Percentiles rank a stretch among this genome's conserved stretches.
Conservation (phyloP, 371 early-diverging fungal genomes). For the Syncephalastrum racemosum region DNA sequence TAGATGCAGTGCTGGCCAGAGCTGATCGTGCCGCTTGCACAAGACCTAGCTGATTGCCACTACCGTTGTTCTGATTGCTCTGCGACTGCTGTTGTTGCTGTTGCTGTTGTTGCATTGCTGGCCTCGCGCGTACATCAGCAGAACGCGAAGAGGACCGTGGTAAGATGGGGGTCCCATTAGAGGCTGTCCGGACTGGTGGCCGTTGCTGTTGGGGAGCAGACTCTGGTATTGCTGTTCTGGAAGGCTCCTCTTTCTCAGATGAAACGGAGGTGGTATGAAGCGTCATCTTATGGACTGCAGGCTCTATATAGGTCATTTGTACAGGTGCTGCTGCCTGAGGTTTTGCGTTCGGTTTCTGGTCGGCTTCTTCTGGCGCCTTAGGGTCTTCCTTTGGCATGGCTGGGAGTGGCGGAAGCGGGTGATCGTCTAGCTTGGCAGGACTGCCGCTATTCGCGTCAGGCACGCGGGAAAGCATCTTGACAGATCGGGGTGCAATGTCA, state of each 20-base stretch:
- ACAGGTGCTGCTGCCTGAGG: conserved; percentile 16
- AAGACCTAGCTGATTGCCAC: not conserved
- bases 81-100: conserved; percentile 11
- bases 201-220: too few species aligned
- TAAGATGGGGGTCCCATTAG: too few species aligned
- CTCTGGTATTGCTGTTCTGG: too few species aligned
- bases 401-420: not conserved
- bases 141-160: too few species aligned
- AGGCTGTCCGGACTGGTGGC: too few species aligned
- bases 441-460: conserved; percentile 15
- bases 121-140: too few species aligned
- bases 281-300: conserved; percentile 31
- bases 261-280: conserved; percentile 8
- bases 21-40: not conserved
- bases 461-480: conserved; percentile 27
- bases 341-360: not conserved
- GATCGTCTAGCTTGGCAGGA: not conserved
- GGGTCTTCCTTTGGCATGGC: not conserved
- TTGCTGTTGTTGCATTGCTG: conserved; percentile 4
- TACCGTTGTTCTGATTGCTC: not conserved
- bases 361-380: not conserved
- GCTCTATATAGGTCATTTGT: conserved; percentile 39
- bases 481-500: conserved; percentile 25
- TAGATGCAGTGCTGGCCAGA: not conserved
- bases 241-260: conserved; percentile 1